Base-by-base conservation (phyloP, 2,329 filamentous ascomycete genomes). In the Pyrenochaeta sp. region DNA sequence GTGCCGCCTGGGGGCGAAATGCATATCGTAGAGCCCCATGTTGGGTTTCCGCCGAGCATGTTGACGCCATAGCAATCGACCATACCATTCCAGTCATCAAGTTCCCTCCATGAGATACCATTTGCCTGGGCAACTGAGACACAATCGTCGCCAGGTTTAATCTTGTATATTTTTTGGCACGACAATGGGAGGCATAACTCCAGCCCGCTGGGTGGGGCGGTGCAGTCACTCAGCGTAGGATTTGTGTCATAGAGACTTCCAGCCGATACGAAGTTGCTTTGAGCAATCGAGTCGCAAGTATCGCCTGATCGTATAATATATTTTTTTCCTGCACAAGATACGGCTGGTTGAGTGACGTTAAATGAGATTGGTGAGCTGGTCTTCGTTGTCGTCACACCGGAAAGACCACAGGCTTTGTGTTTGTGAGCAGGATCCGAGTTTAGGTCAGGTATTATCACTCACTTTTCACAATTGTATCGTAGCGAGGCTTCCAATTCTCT, bases 1-100 rank as follows among this genome's bases (percentile, higher is more conserved):
- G 14, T 28, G 6, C 40, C 40, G 8, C 40, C 40, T 9, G 40
- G 40, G 13, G 40, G 40, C 6, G 40, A 43, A 17, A 43, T 14
- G 18, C 31, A 43, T 19, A 43, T 43, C 7, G 15, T 29, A 14
- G 7, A 20, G 4, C 40, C 40, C 20, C 20, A 43, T 7, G 17
- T 28, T 14, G 31, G 31, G 6, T 43, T 28, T 4, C 4, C 31
- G 11, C 22, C 17, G 9, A 5, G 4, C 5, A 27, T 27, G 24
- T 27, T 27, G 11, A 11, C 11, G 9, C 24, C 4, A 27, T 4
- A 27, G 4, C 5, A 11, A 10, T 27, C 24, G 5, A 27, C 9
- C 24, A 27, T 5, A 11, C 14, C 24, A 27, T 27, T 27, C 24
- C 24, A 27, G 9, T 5, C 5, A 4, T n/a, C 24, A 4, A 27